Evolutionary conservation across 257 asterid species (phyloP), one percentile per base, ranked within the genome.

Genomic region (Handroanthus guayacan): DNA sequence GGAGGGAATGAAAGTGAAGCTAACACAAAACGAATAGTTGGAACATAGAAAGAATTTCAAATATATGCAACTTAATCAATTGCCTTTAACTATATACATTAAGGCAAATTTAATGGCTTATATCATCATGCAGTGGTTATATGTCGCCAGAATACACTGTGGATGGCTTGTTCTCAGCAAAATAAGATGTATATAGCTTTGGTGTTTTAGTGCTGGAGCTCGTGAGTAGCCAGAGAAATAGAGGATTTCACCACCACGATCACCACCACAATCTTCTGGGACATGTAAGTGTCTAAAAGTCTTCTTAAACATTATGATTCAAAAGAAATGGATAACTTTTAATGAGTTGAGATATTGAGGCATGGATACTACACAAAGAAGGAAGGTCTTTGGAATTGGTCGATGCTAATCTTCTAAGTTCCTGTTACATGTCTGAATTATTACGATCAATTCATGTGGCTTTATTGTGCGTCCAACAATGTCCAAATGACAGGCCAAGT

Each of bases 181-280:
- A 78, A 82, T 82, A 78, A 10, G 80, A 82, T 63, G 78, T 74
- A 4, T 82, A 62, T 9, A 82, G 82, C 67, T 82, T 82, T 60
- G 82, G 85, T 1, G 80, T 82, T 1, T 5, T 82, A 56, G 36
- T 69, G 41, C 41, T 82, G 3, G 85, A 82, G 52, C 74, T 82
- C 2, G 71, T 82, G 2, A 67, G 80, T 39, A 80, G 82, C 43
- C 63, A 41, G 50, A 73, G 36, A 52, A 82, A 78, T 63, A 78
- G 75, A 12, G 80, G 72, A 44, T 77, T 73, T 18, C 54, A 6
- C 2, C 70, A 45, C 38, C 37, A 67, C 2, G 57, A 82, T 7
- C 82, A 77, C 62, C 52, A 78, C 10, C 77, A 68, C 31, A 72
- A 64, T 60, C 75, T 68, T 57, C 58, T 74, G 6, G 85, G 78